Conservation (phyloP, 1,284 basidiomycete genomes). For the Prillingera fragicola region DNA sequence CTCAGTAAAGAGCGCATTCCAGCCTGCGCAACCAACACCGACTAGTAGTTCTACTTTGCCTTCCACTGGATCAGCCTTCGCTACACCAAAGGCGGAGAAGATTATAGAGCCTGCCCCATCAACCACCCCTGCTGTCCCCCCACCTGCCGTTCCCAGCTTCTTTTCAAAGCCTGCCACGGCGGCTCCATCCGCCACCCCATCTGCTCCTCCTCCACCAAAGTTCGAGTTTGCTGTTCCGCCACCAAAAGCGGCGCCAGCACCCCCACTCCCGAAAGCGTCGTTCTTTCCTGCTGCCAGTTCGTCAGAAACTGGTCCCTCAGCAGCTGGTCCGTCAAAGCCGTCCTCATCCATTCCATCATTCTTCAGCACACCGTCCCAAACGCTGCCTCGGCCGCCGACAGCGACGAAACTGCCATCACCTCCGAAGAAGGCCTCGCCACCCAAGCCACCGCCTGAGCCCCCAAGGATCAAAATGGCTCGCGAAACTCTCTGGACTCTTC, state of each 20-base stretch:
- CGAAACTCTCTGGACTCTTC: constrained; percentile 1
- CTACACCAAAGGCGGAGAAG: not conserved
- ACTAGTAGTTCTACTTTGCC: constrained; percentile 1
- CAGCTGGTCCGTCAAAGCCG: not conserved
- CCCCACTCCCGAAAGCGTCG: too few species aligned
- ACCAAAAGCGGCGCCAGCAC: too few species aligned
- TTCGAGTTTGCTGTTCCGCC: too few species aligned
- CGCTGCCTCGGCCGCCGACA: not conserved
- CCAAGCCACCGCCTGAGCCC: constrained; percentile 4
- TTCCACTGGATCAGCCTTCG: not conserved
- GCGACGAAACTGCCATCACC: constrained; percentile 4
- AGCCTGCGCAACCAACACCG: not conserved
- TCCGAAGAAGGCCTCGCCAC: not conserved
- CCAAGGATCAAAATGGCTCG: constrained; percentile 10
- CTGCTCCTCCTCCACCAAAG: too few species aligned
- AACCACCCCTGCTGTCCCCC: not conserved
- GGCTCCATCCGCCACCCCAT: not conserved
- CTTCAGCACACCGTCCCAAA: constrained; percentile 3
- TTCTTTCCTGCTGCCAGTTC: too few species aligned
- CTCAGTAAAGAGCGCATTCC: not conserved
- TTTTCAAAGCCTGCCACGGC: not conserved
- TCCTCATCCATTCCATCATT: constrained; percentile 2
- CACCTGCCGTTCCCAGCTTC: not conserved
- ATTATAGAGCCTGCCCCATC: not conserved
- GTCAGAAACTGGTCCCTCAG: not conserved